Percentiles rank a stretch among this genome's conserved stretches.
phyloP scores from a whole-genome alignment of 768 basidiomycete species.

The Paxillus ammoniavirescens region DNA sequence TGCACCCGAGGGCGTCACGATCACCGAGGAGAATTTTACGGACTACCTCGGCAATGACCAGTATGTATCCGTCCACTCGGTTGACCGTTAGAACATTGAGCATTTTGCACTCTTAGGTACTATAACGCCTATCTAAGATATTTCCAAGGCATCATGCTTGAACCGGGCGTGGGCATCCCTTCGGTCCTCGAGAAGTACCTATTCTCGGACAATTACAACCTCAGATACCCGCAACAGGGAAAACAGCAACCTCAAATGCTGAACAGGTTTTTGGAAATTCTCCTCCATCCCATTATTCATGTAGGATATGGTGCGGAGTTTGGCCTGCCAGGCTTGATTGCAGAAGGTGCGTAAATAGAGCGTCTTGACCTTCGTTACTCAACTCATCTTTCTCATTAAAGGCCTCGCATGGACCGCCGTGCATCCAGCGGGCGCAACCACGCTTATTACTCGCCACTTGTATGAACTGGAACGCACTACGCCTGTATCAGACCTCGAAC shows the following conservation, averaged over 20 bases:
- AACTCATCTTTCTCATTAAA: slow-evolving; percentile 30
- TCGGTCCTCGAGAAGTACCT: slow-evolving; percentile 49
- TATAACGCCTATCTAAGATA: slow-evolving; percentile 7
- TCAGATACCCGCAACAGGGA: slow-evolving; percentile 20
- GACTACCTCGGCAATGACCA: slow-evolving; percentile 10
- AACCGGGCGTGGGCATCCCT: slow-evolving; percentile 12
- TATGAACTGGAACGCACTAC: slow-evolving; percentile 12
- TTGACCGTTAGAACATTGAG: background rate
- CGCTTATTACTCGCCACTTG: slow-evolving; percentile 27
- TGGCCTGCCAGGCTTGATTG: slow-evolving; percentile 52
- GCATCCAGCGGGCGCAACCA: slow-evolving; percentile 25
- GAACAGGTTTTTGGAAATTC: slow-evolving; percentile 50
- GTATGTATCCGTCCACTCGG: background rate
- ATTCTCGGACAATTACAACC: slow-evolving; percentile 36
- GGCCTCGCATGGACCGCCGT: slow-evolving; percentile 56
- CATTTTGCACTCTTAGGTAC: background rate
- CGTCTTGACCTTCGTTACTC: slow-evolving; percentile 33
- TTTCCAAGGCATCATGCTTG: slow-evolving; percentile 3
- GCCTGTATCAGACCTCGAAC: slow-evolving; percentile 3
- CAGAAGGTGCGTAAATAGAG: slow-evolving; percentile 49
- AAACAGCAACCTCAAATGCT: slow-evolving; percentile 57
- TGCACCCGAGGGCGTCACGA: slow-evolving; percentile 14
- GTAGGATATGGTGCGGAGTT: slow-evolving; percentile 64
- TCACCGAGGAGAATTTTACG: slow-evolving; percentile 6
- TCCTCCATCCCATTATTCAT: slow-evolving; percentile 68